These are phyloP conservation scores for Smallanthus sonchifolius DNA, from an alignment of 129 eudicot genomes.

Conservation along the genomic window DNA sequence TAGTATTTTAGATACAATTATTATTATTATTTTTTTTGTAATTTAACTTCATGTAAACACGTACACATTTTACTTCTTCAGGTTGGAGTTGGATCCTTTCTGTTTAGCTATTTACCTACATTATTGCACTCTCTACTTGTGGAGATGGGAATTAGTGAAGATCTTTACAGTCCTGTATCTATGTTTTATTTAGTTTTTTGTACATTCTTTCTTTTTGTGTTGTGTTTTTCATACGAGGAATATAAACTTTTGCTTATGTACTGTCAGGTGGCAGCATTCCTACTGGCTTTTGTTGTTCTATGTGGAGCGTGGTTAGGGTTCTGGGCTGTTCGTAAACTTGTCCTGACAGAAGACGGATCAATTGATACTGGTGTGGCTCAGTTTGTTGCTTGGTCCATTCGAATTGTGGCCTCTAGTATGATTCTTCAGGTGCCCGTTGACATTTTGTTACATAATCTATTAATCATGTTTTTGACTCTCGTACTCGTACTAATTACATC, in stretches of 20 bases:
- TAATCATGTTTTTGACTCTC: neutral
- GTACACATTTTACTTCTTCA: constrained; percentile 25
- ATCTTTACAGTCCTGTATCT: constrained; percentile 93
- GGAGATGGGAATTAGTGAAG: constrained; percentile 79
- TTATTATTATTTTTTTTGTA: neutral
- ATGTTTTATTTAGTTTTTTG: constrained; percentile 41
- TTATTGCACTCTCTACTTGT: constrained; percentile 50
- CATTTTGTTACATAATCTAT: neutral
- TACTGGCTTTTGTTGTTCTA: constrained; percentile 55
- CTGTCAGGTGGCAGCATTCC: constrained; percentile 61
- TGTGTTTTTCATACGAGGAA: neutral
- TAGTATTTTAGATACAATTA: neutral
- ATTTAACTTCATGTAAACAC: constrained; percentile 9
- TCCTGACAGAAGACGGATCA: constrained; percentile 76
- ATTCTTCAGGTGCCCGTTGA: constrained; percentile 60
- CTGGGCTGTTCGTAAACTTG: constrained; percentile 88
- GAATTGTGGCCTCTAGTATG: constrained; percentile 70
- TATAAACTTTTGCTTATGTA: constrained; percentile 5
- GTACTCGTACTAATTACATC: neutral
- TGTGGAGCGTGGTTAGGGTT: constrained; percentile 96
- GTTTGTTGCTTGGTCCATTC: constrained; percentile 84
- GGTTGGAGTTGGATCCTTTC: constrained; percentile 83
- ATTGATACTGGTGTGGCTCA: constrained; percentile 65
- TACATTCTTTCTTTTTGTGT: neutral
- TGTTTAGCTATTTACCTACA: constrained; percentile 62